Base-by-base conservation (phyloP, 331 rosid genomes). In the Malus hybrid region DNA sequence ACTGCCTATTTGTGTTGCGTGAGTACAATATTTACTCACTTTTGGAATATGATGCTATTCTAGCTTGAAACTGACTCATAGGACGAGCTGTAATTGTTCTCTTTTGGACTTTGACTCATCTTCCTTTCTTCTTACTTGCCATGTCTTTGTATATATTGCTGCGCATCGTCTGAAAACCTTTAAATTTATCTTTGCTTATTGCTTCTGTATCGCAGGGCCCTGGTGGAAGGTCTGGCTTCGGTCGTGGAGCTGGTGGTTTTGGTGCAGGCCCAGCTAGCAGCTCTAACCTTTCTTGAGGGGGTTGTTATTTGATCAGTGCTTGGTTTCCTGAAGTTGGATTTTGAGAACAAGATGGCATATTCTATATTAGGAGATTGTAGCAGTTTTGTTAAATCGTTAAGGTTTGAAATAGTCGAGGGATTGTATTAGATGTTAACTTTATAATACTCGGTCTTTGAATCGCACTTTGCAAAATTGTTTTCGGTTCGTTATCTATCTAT, bases 161-260 rank as follows among this genome's bases (percentile, higher is more conserved):
- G 56, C 19, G 3, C 34, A 2, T 61, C 34, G 0, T 12, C 29
- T 13, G 3, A 5, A 61, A 61, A 28, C 33, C 68, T 16, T 63
- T 19, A 3, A 6, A 27, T 15, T 48, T 10, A 69, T 13, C 31
- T 14, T 9, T 27, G 6, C 69, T 72, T n/a, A 16, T 46, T 46
- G 27, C 48, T 44, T 13, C 1, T 5, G n/a, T 27, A 65, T 1
- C 15, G 97, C 93, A 89, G 79, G 97, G 92, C 75, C 76, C 97
- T 78, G 86, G 97, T 3, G 90, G 97, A 78, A 86, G 93, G 72
- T 84, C 96, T 62, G 97, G 96, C 29, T 91, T 91, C 7, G 98
- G 98, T 76, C 97, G 97, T 59, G 97, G 98, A 73, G 77, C 96
- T 39, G 98, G 97, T 75, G 86, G 93, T 10, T 31, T 24, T 0